Percentiles rank a stretch among this genome's conserved stretches.
These are phyloP conservation scores for Tausonia pullulans DNA, from an alignment of 1,284 basidiomycete genomes.

Conservation along the genomic window DNA sequence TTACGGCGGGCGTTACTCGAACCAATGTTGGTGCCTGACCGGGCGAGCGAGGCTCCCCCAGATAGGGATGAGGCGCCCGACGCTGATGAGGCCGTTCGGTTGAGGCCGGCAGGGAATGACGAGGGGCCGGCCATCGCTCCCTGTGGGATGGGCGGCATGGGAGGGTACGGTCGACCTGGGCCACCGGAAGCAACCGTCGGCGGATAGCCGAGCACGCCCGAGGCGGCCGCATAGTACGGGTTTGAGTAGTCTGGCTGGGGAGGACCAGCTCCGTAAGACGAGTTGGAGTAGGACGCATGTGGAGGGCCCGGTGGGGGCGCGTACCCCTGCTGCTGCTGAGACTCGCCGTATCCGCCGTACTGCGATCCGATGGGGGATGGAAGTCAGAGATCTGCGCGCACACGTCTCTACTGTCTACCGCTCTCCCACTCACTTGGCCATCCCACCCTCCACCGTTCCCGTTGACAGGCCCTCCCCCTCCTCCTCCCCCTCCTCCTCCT, in stretches of 20 bases:
- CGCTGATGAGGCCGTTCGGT: constrained; percentile 18
- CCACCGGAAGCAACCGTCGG: constrained; percentile 18
- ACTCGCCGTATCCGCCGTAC: not conserved
- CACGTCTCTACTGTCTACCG: too few relatives aligned
- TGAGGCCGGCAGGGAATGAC: constrained; percentile 4
- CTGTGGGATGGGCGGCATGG: constrained; percentile 23
- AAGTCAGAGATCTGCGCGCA: not conserved
- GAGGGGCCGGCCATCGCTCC: constrained; percentile 15
- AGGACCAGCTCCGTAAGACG: constrained; percentile 19
- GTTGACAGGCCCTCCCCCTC: not conserved
- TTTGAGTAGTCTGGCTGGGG: constrained; percentile 29
- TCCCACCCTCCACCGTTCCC: not conserved
- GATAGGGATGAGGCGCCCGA: constrained; percentile 8
- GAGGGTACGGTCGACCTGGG: constrained; percentile 12
- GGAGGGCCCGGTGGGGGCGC: not conserved
- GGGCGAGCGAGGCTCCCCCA: constrained; percentile 1
- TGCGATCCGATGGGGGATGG: not conserved
- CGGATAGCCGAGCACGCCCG: constrained; percentile 57
- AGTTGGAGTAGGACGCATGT: not conserved
- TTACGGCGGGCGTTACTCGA: constrained; percentile 37
- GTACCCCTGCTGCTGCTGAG: constrained; percentile 4
- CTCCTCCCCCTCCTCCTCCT: not conserved
- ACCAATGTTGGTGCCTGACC: constrained; percentile 45
- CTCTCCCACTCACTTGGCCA: not conserved
- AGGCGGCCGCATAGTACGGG: constrained; percentile 46